phyloP scores from a whole-genome alignment of 139 green algal genomes.

The Monoraphidium neglectum region DNA sequence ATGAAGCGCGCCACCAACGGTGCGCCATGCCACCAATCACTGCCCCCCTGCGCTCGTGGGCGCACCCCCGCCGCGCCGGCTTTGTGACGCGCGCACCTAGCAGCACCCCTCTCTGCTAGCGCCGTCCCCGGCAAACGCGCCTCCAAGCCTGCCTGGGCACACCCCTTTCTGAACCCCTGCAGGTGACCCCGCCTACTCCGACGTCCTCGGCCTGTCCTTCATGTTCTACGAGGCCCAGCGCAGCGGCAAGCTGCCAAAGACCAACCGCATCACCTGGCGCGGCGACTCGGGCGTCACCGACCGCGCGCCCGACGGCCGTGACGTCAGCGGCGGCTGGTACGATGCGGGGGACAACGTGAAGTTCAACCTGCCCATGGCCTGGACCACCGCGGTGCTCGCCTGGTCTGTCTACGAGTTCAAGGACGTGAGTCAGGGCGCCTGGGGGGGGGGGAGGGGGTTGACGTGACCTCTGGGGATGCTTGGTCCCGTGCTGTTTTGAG shows the following conservation, averaged over 20 bases:
- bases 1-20: no score
- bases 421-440: constrained; percentile 8
- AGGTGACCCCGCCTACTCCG: constrained; percentile 30
- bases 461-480: no score
- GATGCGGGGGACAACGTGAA: constrained; percentile 63
- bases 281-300: constrained; percentile 44
- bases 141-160: no score
- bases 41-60: no score
- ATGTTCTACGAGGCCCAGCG: constrained; percentile 67
- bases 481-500: no score
- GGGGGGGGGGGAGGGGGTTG: no score
- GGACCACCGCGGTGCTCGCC: constrained; percentile 43
- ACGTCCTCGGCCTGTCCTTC: constrained; percentile 32
- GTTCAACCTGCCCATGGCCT: constrained; percentile 57
- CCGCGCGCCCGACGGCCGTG: constrained; percentile 17
- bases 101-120: no score
- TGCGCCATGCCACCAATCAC: no score
- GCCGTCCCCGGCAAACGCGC: no score
- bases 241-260: constrained; percentile 42
- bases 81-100: no score
- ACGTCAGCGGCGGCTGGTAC: constrained; percentile 49
- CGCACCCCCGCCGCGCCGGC: no score
- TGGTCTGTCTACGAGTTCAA: constrained; percentile 42
- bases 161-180: no score
- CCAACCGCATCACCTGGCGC: constrained; percentile 50